phyloP scores from a whole-genome alignment of 2,329 filamentous ascomycete species.

The Incumbomyces delicatus region DNA sequence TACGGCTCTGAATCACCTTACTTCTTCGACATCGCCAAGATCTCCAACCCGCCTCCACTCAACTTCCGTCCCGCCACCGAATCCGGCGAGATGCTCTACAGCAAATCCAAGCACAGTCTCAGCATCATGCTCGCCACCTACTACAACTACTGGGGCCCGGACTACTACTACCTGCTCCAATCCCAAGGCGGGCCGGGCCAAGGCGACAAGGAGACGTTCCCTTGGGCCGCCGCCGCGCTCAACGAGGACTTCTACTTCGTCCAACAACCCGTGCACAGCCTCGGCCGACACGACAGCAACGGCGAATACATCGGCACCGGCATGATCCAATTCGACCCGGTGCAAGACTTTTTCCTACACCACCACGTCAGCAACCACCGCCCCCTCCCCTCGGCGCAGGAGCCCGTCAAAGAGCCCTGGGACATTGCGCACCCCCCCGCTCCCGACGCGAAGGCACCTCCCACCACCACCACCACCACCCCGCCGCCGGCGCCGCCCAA shows the following conservation, averaged over 20 bases:
- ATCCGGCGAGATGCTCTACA: conserved; percentile 40
- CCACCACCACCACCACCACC: too few relatives aligned
- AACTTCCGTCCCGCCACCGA: conserved; percentile 33
- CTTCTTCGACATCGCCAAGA: conserved; percentile 37
- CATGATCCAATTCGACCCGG: conserved; percentile 31
- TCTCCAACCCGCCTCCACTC: conserved; percentile 24
- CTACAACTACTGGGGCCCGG: conserved; percentile 47
- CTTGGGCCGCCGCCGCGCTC: conserved; percentile 36
- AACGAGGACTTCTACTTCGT: conserved; percentile 33
- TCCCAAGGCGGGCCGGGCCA: conserved; percentile 35
- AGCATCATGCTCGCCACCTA: conserved; percentile 43
- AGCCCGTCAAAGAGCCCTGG: not conserved
- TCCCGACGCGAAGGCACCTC: not conserved
- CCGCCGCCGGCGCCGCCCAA: conserved; percentile 15
- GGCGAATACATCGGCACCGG: conserved; percentile 23
- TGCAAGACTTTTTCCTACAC: conserved; percentile 26
- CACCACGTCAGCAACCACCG: too few relatives aligned
- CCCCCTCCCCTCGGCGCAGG: not conserved
- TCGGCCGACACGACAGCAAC: conserved; percentile 22
- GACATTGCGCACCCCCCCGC: conserved; percentile 1
- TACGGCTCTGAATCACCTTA: conserved; percentile 32
- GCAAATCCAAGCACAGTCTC: conserved; percentile 38
- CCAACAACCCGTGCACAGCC: conserved; percentile 23
- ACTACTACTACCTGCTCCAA: conserved; percentile 41
- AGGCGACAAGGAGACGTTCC: conserved; percentile 43